Evolutionary conservation across 23 red algal genomes (phyloP).

Genomic region (Gracilaria domingensis): DNA sequence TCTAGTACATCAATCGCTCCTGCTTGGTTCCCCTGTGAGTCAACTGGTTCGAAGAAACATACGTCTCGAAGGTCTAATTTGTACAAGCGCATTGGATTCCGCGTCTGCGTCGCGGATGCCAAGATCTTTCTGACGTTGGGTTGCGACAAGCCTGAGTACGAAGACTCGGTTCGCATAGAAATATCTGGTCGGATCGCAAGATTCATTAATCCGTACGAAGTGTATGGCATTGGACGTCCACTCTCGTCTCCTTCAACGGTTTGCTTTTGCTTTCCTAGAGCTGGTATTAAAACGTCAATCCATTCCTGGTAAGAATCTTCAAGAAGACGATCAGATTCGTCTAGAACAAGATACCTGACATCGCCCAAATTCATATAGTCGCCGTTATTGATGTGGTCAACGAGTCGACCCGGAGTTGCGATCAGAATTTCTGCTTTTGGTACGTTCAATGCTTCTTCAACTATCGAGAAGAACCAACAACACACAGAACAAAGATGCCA

Average conservation of each 20-base stretch:
- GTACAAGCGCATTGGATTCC: constrained; percentile 68
- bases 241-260: not conserved
- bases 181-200: constrained; percentile 59
- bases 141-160: constrained; percentile 17
- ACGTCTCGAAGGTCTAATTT: constrained; percentile 58
- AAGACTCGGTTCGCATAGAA: not conserved
- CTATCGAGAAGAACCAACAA: constrained; percentile 48
- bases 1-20: not conserved
- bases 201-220: constrained; percentile 16
- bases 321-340: constrained; percentile 96
- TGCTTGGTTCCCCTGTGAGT: not conserved
- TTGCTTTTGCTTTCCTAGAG: constrained; percentile 20
- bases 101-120: constrained; percentile 86
- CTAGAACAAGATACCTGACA: constrained; percentile 85
- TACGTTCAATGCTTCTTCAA: constrained; percentile 22
- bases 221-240: not conserved
- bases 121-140: constrained; percentile 77
- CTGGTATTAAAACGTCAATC: constrained; percentile 60
- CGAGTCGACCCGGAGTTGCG: constrained; percentile 87
- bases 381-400: constrained; percentile 68
- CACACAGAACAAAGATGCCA: constrained; percentile 5
- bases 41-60: constrained; percentile 30
- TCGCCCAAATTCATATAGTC: constrained; percentile 59
- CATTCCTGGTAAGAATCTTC: constrained; percentile 75
- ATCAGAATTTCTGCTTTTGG: constrained; percentile 73